Conservation (phyloP, 108 stramenopile genomes). For the Skeletonema menzelii region DNA sequence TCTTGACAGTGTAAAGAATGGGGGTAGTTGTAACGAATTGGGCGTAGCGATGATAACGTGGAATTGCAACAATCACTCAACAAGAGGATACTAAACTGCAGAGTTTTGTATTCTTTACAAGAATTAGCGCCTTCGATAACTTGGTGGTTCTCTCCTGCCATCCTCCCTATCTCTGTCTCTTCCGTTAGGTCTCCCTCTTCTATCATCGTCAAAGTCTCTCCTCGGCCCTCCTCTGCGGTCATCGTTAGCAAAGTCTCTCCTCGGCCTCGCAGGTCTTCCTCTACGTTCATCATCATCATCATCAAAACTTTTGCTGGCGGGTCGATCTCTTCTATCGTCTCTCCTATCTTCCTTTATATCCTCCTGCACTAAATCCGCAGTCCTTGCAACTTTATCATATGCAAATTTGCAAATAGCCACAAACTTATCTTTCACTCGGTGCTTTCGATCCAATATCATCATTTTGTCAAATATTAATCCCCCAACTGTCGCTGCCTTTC, state of each 20-base stretch:
- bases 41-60: too few relatives aligned
- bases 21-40: neutral
- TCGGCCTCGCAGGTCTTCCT: neutral
- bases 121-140: neutral
- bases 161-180: neutral
- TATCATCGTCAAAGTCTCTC: neutral
- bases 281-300: neutral
- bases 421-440: conserved; percentile 72
- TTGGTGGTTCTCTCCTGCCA: neutral
- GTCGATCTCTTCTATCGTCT: neutral
- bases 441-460: conserved; percentile 87
- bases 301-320: neutral
- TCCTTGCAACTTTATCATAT: conserved; percentile 53
- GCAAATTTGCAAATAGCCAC: conserved; percentile 47
- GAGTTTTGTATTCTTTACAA: neutral
- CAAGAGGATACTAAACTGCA: neutral
- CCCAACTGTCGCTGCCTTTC: conserved; percentile 61
- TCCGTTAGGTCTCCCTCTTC: neutral
- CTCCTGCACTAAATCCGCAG: neutral
- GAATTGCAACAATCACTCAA: neutral
- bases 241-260: neutral
- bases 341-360: neutral
- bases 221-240: neutral
- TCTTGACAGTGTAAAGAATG: neutral
- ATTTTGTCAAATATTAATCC: conserved; percentile 76